Conservation (phyloP, 2,329 filamentous ascomycete genomes). For the Colletotrichum lini region DNA sequence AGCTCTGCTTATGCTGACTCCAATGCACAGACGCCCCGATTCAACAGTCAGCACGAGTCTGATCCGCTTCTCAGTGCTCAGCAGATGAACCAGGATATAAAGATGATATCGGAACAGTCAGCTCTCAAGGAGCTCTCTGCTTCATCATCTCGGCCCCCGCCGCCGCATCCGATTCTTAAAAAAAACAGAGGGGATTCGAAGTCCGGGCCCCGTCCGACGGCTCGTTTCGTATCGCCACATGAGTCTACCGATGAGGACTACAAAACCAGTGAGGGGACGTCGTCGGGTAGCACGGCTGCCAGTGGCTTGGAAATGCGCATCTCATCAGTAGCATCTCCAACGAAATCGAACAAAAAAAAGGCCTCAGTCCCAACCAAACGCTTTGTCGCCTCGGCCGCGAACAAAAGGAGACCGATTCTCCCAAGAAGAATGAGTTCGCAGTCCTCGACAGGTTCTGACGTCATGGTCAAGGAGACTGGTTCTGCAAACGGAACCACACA, state of each 20-base stretch:
- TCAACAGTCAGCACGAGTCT: slow-evolving; percentile 41
- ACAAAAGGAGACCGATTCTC: slow-evolving; percentile 63
- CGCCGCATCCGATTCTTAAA: slow-evolving; percentile 71
- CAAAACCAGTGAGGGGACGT: slow-evolving; percentile 52
- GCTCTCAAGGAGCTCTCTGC: slow-evolving; percentile 49
- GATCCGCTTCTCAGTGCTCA: slow-evolving; percentile 37
- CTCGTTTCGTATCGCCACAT: slow-evolving; percentile 71
- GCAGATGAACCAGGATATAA: slow-evolving; percentile 33
- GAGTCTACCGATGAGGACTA: slow-evolving; percentile 61
- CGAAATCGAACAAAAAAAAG: slow-evolving; percentile 49
- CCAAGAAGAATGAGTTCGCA: slow-evolving; percentile 65
- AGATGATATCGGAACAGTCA: slow-evolving; percentile 43
- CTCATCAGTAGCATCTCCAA: slow-evolving; percentile 46
- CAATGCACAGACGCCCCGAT: slow-evolving; percentile 40
- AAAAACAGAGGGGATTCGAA: slow-evolving; percentile 69
- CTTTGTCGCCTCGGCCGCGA: slow-evolving; percentile 60
- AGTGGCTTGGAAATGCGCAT: slow-evolving; percentile 50
- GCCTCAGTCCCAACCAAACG: slow-evolving; percentile 51
- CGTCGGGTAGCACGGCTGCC: slow-evolving; percentile 57
- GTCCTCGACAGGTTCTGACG: slow-evolving; percentile 55
- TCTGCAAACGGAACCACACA: slow-evolving; percentile 46
- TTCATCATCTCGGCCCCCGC: slow-evolving; percentile 63
- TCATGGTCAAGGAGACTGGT: slow-evolving; percentile 50
- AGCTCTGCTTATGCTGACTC: slow-evolving; percentile 25
- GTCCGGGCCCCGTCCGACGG: slow-evolving; percentile 70